Evolutionary conservation across 805 yeast species (phyloP), one percentile per base, ranked within the genome.

Genomic region (Saturnispora sanitii): DNA sequence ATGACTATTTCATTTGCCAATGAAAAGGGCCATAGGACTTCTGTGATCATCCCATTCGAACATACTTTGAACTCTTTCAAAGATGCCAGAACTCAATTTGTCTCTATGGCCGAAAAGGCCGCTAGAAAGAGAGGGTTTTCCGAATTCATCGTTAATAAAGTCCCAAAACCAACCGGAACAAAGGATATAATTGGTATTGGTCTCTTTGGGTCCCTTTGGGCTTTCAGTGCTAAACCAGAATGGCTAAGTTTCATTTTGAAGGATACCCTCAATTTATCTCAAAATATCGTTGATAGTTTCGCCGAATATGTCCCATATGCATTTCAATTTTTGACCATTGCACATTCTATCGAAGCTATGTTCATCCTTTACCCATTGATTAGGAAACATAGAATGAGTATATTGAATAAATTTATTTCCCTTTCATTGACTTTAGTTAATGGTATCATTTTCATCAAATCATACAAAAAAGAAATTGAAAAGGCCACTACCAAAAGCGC

Each of bases 91-190:
- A 61, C 49, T 1, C 70, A 71, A 48, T 64, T 87, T 37, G 76
- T 79, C 15, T 66, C 70, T 17, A 82, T 87, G 94, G 92, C 94
- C 26, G 73, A 75, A 51, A 68, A 67, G 30, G 75, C 90, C 2
- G 94, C 95, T 3, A 59, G 53, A 4, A 71, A 73, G 44, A 63
- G 81, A 43, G 79, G 79, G 2, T 71, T 61, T 48, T 72, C 87
- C 2, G 78, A 75, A 44, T 56, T 66, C 40, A 12, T 41, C 11
- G 34, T 49, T 9, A 44, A 39, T 28, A 36, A 37, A 11, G 40
- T 49, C 1, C 53, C 53, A 17, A 23, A 36, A 7, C 37, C 48
- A 3, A 18, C 31, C 2, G 76, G 68, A 49, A 58, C 82, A 42
- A 64, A 64, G 31, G 68, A 66, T 31, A 68, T 68, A 30, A 42